phyloP scores from a whole-genome alignment of 495 filamentous ascomycete genomes.

The Staphylotrichum tortipilum region DNA sequence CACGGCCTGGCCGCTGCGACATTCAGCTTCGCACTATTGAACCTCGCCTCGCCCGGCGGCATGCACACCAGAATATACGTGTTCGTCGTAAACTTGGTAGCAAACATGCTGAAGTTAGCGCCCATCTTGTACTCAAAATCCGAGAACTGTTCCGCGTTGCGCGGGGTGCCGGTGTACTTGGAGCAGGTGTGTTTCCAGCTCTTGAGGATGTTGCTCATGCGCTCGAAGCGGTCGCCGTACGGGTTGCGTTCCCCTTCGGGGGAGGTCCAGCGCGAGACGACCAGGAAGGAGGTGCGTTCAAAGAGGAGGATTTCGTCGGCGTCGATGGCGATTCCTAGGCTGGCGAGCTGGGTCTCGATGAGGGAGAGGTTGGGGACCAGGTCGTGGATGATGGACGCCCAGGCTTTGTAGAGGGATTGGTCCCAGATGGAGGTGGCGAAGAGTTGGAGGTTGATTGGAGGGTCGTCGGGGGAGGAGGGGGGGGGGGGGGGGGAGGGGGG shows the following conservation, averaged over 20 bases:
- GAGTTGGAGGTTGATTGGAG: constrained; percentile 57
- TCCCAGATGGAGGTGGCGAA: constrained; percentile 98
- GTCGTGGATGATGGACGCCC: constrained; percentile 94
- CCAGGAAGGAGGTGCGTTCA: constrained; percentile 90
- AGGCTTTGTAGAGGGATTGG: constrained; percentile 94
- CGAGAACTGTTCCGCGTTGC: constrained; percentile 49
- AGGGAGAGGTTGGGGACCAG: constrained; percentile 86
- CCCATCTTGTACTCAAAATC: constrained; percentile 48
- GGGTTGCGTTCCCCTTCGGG: constrained; percentile 69
- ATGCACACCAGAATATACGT: constrained; percentile 90
- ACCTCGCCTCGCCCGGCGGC: constrained; percentile 76
- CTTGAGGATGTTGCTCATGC: constrained; percentile 93
- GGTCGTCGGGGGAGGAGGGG: constrained; percentile 12
- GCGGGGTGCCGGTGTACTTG: constrained; percentile 42
- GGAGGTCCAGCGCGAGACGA: constrained; percentile 76
- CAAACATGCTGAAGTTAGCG: constrained; percentile 76
- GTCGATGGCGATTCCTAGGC: constrained; percentile 71
- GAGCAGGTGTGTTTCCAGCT: constrained; percentile 76
- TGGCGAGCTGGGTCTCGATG: constrained; percentile 73
- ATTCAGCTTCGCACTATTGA: constrained; percentile 83
- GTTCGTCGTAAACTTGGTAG: constrained; percentile 87
- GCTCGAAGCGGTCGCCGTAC: constrained; percentile 84
- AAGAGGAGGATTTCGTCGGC: constrained; percentile 94
- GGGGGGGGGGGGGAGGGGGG: constrained; percentile 2
- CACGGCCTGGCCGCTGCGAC: constrained; percentile 74